Percentiles rank a stretch among this genome's conserved stretches.
Evolutionary conservation across 345 rosid genomes (phyloP).

Genomic region (Kandelia obovata): DNA sequence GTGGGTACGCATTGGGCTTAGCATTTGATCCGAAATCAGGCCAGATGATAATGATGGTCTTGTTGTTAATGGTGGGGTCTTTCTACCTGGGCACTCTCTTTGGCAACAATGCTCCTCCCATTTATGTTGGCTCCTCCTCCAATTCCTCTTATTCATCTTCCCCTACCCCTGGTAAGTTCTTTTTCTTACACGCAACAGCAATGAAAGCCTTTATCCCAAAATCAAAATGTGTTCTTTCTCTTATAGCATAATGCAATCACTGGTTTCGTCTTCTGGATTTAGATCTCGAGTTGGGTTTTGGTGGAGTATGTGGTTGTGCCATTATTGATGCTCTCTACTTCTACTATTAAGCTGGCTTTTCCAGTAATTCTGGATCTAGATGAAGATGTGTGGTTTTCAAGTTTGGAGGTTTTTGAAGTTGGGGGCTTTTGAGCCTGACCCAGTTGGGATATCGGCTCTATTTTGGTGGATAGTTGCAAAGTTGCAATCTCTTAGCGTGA

Average conservation of each 20-base stretch:
- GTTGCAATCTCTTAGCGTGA: too few species aligned
- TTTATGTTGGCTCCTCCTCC: constrained; percentile 38
- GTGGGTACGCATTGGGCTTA: constrained; percentile 44
- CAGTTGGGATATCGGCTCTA: too few species aligned
- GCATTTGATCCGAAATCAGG: constrained; percentile 71
- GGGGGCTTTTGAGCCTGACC: too few species aligned
- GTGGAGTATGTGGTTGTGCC: not conserved
- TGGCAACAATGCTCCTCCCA: constrained; percentile 52
- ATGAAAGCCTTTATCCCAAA: not conserved
- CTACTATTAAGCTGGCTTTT: not conserved
- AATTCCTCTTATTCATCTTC: constrained; percentile 32
- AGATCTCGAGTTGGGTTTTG: not conserved
- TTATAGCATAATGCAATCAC: not conserved
- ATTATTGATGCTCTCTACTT: not conserved
- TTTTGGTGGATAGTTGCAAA: too few species aligned
- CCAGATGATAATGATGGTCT: constrained; percentile 62
- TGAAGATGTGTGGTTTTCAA: not conserved
- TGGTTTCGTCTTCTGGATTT: not conserved
- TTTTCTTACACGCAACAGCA: not conserved
- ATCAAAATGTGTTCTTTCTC: not conserved
- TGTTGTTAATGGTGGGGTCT: constrained; percentile 66
- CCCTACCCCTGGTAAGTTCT: constrained; percentile 19
- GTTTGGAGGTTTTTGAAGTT: too few species aligned
- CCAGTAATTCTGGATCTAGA: not conserved
- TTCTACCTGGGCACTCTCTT: constrained; percentile 79